Evolutionary conservation across 768 basidiomycete species (phyloP), one percentile per base, ranked within the genome.

Genomic region (Grammothele lineata): DNA sequence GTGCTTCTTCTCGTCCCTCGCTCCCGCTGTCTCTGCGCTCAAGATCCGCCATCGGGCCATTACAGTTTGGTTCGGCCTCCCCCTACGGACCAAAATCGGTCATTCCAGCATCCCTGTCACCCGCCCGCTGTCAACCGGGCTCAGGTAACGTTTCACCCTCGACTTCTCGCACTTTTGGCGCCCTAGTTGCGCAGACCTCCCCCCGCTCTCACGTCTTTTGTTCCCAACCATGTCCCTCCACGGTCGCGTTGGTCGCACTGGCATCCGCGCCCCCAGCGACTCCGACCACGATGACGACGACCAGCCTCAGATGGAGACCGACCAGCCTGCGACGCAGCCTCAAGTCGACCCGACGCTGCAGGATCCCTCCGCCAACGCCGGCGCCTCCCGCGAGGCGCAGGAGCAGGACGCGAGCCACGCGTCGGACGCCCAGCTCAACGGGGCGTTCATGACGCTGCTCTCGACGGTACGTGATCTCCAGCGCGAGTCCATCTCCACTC

Each of bases 51-150:
- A 24, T 39, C 40, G 26, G 26, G 40, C 40, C 40, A 8, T 32
- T 41, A 41, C 40, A 41, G 40, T 41, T 41, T 41, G 40, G 19
- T 41, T 41, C 40, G 27, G 40, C 40, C 40, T 17, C 40, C 26
- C 19, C 40, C 24, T 23, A 39, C 18, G 38, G 23, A 37, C 36
- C 36, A n/a, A 9, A 15, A 11, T 17, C 36, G 36, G 36, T 37
- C 36, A 37, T n/a, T 11, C 8, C n/a, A 23, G 24, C 27, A 23
- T 23, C 8, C 17, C 21, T n/a, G 9, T 21, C 25, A 17, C 10
- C 40, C 23, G 15, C 7, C 18, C 40, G 26, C 15, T 27, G 5
- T 41, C 12, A 18, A 41, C 37, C 12, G 15, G 26, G 6, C 26
- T 7, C 27, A 14, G 14, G 8, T 14, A 5, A 27, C 26, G 10